These are phyloP conservation scores for Spathaspora gorwiae DNA, from an alignment of 805 yeast genomes.

Conservation along the genomic window DNA sequence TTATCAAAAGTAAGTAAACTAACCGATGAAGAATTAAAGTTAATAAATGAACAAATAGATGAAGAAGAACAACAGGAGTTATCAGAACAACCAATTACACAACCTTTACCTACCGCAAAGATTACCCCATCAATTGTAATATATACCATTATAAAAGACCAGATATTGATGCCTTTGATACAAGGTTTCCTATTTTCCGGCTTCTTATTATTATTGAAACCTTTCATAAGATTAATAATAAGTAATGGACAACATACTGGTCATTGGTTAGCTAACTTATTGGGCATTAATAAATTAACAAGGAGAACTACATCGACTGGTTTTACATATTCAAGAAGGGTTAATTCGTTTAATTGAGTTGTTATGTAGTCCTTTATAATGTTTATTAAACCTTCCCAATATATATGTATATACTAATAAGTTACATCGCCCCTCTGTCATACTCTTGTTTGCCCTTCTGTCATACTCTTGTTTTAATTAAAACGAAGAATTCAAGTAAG, in stretches of 20 bases:
- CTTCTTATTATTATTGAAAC: constrained; percentile 32
- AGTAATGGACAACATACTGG: constrained; percentile 26
- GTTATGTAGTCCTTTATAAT: too few relatives aligned
- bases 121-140: constrained; percentile 43
- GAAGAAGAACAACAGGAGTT: constrained; percentile 8
- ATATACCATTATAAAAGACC: constrained; percentile 48
- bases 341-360: too few relatives aligned
- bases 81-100: constrained; percentile 5
- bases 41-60: constrained; percentile 15
- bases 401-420: too few relatives aligned
- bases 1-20: constrained; percentile 3
- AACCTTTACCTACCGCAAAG: constrained; percentile 25
- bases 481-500: too few relatives aligned
- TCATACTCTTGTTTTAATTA: too few relatives aligned
- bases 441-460: too few relatives aligned
- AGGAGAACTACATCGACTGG: not conserved
- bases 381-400: too few relatives aligned
- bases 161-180: constrained; percentile 48
- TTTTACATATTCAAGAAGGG: too few relatives aligned
- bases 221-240: constrained; percentile 25
- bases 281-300: constrained; percentile 15
- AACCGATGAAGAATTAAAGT: constrained; percentile 15
- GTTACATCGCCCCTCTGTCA: too few relatives aligned
- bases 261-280: constrained; percentile 14
- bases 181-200: constrained; percentile 49